Evolutionary conservation across 2,329 filamentous ascomycete species (phyloP).

Genomic region (Ophidiomyces ophidiicola): DNA sequence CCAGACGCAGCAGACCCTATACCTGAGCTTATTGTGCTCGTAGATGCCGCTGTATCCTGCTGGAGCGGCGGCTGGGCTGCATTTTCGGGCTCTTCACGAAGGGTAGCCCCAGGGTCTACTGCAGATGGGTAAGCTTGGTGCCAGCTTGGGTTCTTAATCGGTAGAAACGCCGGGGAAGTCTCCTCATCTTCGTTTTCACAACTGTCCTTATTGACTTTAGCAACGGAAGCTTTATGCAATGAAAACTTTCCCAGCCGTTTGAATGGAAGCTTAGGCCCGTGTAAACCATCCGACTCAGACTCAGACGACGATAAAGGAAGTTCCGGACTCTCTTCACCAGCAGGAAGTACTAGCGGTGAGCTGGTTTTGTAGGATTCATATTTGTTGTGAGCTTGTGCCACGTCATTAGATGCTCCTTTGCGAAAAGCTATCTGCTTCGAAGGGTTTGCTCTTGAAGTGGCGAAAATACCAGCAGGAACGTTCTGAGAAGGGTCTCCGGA

Average conservation of each 20-base stretch:
- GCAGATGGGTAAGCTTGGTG: slow-evolving; percentile 1
- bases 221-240: slow-evolving; percentile 20
- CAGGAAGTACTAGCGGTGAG: slow-evolving; percentile 21
- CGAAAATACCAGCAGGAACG: not conserved
- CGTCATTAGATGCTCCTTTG: slow-evolving; percentile 14
- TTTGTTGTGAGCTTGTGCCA: not conserved
- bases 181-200: slow-evolving; percentile 35
- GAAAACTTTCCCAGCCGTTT: slow-evolving; percentile 32
- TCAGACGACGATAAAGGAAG: slow-evolving; percentile 20
- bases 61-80: slow-evolving; percentile 19
- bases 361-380: slow-evolving; percentile 4
- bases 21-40: slow-evolving; percentile 30
- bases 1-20: slow-evolving; percentile 19
- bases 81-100: slow-evolving; percentile 27
- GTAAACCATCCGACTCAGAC: slow-evolving; percentile 23
- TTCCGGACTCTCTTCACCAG: slow-evolving; percentile 24
- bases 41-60: slow-evolving; percentile 19
- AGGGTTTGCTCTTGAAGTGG: not conserved
- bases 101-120: slow-evolving; percentile 32
- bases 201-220: slow-evolving; percentile 19
- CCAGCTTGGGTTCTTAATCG: slow-evolving; percentile 19
- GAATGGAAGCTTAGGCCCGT: slow-evolving; percentile 23
- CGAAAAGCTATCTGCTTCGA: not conserved
- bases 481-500: slow-evolving; percentile 2
- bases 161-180: slow-evolving; percentile 37